Evolutionary conservation across 768 basidiomycete species (phyloP).

Genomic region (Cubamyces lactineus): DNA sequence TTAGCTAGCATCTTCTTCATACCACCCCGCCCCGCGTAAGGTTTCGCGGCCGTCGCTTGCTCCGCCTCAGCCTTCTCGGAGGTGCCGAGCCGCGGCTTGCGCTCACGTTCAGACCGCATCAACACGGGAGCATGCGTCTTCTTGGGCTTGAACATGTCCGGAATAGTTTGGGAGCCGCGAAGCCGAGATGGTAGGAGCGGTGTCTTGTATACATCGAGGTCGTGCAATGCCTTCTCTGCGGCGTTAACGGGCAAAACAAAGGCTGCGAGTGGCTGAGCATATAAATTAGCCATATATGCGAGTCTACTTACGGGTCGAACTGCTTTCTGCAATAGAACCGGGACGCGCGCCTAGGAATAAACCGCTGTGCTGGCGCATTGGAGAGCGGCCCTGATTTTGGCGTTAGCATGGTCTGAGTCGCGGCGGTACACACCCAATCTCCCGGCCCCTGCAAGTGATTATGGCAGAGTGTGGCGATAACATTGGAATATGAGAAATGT

Average conservation of each 20-base stretch:
- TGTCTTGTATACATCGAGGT: constrained; percentile 78
- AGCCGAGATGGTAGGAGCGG: constrained; percentile 70
- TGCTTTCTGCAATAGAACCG: constrained; percentile 10
- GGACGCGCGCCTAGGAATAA: constrained; percentile 20
- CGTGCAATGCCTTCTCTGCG: constrained; percentile 69
- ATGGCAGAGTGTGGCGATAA: constrained; percentile 3
- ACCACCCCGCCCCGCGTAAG: constrained; percentile 78
- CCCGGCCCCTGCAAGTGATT: not conserved
- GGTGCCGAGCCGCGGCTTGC: constrained; percentile 51
- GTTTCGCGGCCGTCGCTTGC: constrained; percentile 61
- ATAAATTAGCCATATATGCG: too few species aligned
- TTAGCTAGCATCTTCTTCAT: constrained; percentile 77
- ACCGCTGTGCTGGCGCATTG: constrained; percentile 22
- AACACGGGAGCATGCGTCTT: constrained; percentile 47
- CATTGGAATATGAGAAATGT: constrained; percentile 32
- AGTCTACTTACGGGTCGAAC: constrained; percentile 12
- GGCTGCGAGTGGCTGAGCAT: not conserved
- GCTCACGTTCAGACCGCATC: constrained; percentile 62
- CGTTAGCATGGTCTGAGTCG: not conserved
- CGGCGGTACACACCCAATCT: too few species aligned
- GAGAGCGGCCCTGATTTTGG: constrained; percentile 19
- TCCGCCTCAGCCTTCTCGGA: constrained; percentile 39
- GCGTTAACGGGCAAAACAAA: constrained; percentile 45
- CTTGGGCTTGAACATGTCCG: constrained; percentile 66
- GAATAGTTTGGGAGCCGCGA: constrained; percentile 48